phyloP scores from a whole-genome alignment of 805 yeast species.

The Sugiyamaella chiloensis region DNA sequence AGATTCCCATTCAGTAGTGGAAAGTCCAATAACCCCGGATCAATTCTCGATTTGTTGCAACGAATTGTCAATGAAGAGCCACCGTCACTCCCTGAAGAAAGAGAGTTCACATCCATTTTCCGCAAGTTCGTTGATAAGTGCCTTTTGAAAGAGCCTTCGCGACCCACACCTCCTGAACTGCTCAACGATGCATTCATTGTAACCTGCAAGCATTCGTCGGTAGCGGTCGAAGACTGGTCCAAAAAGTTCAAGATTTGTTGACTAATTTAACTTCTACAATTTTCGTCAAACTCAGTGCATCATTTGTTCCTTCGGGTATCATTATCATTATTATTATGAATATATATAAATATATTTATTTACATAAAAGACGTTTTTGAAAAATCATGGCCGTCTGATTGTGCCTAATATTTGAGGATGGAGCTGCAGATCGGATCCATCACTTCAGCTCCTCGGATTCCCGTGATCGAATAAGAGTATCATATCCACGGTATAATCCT shows the following conservation, averaged over 20 bases:
- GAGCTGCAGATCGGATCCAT: no score
- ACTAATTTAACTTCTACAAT: no score
- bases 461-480: slow-evolving; percentile 39
- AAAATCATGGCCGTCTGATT: no score
- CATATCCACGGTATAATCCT: slow-evolving; percentile 63
- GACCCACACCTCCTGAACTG: slow-evolving; percentile 74
- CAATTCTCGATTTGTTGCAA: slow-evolving; percentile 80
- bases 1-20: slow-evolving; percentile 58
- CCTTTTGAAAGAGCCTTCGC: slow-evolving; percentile 64
- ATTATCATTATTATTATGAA: no score
- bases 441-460: neutral
- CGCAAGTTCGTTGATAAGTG: slow-evolving; percentile 72
- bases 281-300: no score
- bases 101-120: slow-evolving; percentile 45
- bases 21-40: slow-evolving; percentile 20
- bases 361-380: no score
- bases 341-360: no score
- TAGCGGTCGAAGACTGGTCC: slow-evolving; percentile 26
- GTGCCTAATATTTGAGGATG: no score
- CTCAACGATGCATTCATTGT: slow-evolving; percentile 37
- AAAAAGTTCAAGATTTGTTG: neutral
- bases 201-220: slow-evolving; percentile 23
- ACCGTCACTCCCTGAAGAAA: slow-evolving; percentile 57
- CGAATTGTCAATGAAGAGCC: slow-evolving; percentile 92
- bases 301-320: no score